A percentile compares a stretch with the other conserved stretches of the same genome.
Evolutionary conservation across 2,329 filamentous ascomycete genomes (phyloP).

Genomic region (Microsporum ferrugineum): DNA sequence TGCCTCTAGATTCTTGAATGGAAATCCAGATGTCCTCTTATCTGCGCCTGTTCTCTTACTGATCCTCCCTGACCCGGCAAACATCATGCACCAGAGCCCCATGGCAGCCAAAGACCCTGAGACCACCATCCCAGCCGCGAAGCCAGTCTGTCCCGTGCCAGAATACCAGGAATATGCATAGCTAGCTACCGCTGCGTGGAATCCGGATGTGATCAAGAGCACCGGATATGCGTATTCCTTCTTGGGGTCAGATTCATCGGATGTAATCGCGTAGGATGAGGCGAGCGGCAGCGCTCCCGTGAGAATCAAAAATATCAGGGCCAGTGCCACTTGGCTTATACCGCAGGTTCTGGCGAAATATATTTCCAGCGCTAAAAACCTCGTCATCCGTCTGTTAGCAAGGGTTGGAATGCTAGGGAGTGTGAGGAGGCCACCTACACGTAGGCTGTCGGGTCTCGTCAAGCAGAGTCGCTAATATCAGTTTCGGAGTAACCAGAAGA

Average conservation of each 20-base stretch:
- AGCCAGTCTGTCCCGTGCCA: constrained; percentile 45
- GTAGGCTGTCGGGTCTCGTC: constrained; percentile 46
- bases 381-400: not conserved
- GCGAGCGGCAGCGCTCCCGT: constrained; percentile 58
- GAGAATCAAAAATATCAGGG: constrained; percentile 53
- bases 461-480: constrained; percentile 50
- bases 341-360: constrained; percentile 66
- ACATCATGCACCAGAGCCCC: constrained; percentile 54
- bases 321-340: constrained; percentile 54
- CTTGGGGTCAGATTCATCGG: constrained; percentile 36
- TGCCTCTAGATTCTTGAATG: constrained; percentile 51
- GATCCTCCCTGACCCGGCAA: constrained; percentile 47
- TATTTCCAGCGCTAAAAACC: constrained; percentile 46
- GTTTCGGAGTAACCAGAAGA: constrained; percentile 48
- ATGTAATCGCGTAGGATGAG: constrained; percentile 30
- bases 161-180: constrained; percentile 59
- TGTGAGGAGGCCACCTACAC: constrained; percentile 29
- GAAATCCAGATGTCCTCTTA: constrained; percentile 55
- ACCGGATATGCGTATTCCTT: constrained; percentile 56
- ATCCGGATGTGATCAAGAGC: constrained; percentile 53
- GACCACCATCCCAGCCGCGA: constrained; percentile 48
- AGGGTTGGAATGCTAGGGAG: not conserved
- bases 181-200: constrained; percentile 52
- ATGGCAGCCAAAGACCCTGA: constrained; percentile 48
- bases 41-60: constrained; percentile 51